Evolutionary conservation across 192 early-diverging fungal species (phyloP), one percentile per base, ranked within the genome.

Genomic region (Jimgerdemannia lactiflua): DNA sequence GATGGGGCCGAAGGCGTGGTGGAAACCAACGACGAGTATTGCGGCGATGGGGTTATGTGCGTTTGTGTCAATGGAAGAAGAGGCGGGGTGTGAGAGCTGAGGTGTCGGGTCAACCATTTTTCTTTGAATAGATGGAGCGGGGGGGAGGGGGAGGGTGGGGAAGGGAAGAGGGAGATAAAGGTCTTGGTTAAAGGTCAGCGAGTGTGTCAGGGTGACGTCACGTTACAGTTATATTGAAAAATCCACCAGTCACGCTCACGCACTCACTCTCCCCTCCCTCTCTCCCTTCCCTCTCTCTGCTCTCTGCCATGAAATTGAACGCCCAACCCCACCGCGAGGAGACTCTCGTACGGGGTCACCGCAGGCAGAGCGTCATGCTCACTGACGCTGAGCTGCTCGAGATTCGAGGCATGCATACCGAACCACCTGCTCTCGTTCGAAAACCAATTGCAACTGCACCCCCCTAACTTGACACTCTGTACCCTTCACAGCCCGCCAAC

Each of bases 1-100:
- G 44, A 87, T 86, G 59, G 86, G 86, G 29, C 86, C 86, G 78
- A 85, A 85, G 29, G 86, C 82, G 67, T 87, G 86, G 69, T 87
- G 86, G 39, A 82, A 82, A 3, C 81, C 81, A 20, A 82, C 77
- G 0, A 82, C 81, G 20, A 78, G 40, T 64, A 82, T 75, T 1
- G 81, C 81, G 40, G 81, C 81, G 44, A 82, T 78, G 40, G 72
- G 78, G 39, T 72, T 67, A 74, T 82, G 68, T n/a, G 67, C 72
- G 44, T 82, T 79, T 43, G 75, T 69, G 43, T 75, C 77, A 42
- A 82, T 54, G 41, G 74, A 78, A 14, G 39, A 18, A 29, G 29
- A 29, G 39, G n/a, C 4, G 29, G 29, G 29, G 29, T 29, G 29
- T 1, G 29, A 29, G 29, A 29, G 29, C 29, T 29, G 29, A 29